These are phyloP conservation scores for Boeremia exigua DNA, from an alignment of 2,329 filamentous ascomycete genomes.

Conservation along the genomic window DNA sequence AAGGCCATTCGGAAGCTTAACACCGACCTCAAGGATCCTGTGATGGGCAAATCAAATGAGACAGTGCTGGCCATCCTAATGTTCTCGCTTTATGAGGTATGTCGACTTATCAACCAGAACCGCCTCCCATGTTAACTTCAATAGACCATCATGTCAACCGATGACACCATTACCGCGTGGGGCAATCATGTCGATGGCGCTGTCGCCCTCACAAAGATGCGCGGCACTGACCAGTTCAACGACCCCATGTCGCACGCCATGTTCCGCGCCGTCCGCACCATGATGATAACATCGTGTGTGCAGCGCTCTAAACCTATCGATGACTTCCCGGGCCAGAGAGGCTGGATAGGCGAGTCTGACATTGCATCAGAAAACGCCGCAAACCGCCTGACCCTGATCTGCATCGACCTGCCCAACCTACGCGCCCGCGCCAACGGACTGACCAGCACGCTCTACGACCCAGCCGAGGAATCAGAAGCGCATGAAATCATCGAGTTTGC, in stretches of 20 bases:
- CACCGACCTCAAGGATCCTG: conserved; percentile 45
- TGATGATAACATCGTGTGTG: conserved; percentile 52
- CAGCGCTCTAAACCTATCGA: conserved; percentile 49
- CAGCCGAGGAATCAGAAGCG: conserved; percentile 34
- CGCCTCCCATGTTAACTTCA: not conserved
- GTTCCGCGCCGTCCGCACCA: conserved; percentile 50
- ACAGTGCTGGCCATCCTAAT: conserved; percentile 49
- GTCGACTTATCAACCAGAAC: conserved; percentile 8
- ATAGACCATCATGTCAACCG: conserved; percentile 48
- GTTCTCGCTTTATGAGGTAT: conserved; percentile 52
- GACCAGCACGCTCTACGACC: conserved; percentile 30
- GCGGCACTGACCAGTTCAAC: conserved; percentile 49
- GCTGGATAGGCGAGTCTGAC: conserved; percentile 43
- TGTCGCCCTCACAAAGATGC: conserved; percentile 47
- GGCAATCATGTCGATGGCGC: conserved; percentile 51
- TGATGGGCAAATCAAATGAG: conserved; percentile 46
- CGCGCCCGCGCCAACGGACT: conserved; percentile 43
- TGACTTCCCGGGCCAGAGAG: conserved; percentile 43
- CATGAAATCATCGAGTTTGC: conserved; percentile 44
- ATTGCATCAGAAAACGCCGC: conserved; percentile 48
- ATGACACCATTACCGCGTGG: conserved; percentile 48
- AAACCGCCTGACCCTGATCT: conserved; percentile 49
- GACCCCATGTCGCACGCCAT: conserved; percentile 46
- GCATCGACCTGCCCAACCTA: conserved; percentile 48
- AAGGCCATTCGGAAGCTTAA: conserved; percentile 48